Percentiles rank a stretch among this genome's conserved stretches.
Evolutionary conservation across 768 basidiomycete genomes (phyloP).

Genomic region (Hirschioporus abietinus): DNA sequence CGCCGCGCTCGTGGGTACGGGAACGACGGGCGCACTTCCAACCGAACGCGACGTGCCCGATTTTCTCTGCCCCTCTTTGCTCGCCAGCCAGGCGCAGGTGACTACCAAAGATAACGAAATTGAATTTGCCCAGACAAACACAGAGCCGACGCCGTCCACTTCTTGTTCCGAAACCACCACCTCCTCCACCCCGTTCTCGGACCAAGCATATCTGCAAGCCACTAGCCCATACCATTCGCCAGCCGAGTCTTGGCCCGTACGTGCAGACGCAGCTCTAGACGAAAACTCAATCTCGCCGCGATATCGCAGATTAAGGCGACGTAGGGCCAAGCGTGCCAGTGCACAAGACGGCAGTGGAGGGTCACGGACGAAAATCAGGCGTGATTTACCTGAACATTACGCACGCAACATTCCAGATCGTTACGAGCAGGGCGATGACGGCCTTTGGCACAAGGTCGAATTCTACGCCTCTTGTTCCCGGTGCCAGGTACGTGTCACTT

Average conservation of each 20-base stretch:
- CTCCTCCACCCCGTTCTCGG: conserved; percentile 28
- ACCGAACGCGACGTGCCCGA: conserved; percentile 36
- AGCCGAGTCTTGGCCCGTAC: background rate
- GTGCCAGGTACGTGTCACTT: conserved; percentile 7
- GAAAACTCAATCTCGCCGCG: conserved; percentile 1
- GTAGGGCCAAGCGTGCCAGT: background rate
- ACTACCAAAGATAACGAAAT: background rate
- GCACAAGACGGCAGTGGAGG: background rate
- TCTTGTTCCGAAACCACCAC: conserved; percentile 11
- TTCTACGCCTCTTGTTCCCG: conserved; percentile 13
- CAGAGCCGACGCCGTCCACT: conserved; percentile 6
- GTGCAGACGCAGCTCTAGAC: background rate
- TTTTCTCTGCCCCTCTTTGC: conserved; percentile 50
- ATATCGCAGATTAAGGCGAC: background rate
- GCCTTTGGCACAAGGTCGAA: conserved; percentile 17
- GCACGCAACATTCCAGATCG: conserved; percentile 14
- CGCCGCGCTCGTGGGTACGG: conserved; percentile 48
- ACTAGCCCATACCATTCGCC: background rate
- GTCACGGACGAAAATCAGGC: background rate
- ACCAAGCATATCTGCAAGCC: conserved; percentile 14
- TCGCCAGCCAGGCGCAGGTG: background rate
- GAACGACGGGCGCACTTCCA: conserved; percentile 39
- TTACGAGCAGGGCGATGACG: conserved; percentile 17
- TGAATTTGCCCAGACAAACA: conserved; percentile 8
- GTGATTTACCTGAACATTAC: background rate